phyloP scores from a whole-genome alignment of 805 yeast genomes.

The Candida broadrunensis region DNA sequence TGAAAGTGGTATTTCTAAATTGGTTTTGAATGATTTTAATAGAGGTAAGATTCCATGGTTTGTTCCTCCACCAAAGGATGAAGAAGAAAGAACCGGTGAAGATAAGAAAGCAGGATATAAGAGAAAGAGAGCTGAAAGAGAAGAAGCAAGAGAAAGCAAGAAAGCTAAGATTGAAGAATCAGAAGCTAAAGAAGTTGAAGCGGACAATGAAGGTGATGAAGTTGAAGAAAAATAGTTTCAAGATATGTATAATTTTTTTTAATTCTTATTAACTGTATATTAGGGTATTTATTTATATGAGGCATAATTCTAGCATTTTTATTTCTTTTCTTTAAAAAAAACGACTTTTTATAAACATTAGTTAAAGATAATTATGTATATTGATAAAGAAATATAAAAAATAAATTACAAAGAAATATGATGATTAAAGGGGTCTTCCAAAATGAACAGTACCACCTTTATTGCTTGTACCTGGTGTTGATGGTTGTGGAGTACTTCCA shows the following conservation, averaged over 20 bases:
- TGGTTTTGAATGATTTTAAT: slow-evolving; percentile 88
- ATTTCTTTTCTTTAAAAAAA: no score
- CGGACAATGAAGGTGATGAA: slow-evolving; percentile 13
- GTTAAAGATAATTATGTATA: background rate
- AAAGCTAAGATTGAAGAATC: slow-evolving; percentile 14
- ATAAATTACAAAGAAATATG: background rate
- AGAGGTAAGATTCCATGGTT: slow-evolving; percentile 99
- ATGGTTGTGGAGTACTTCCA: slow-evolving; percentile 12
- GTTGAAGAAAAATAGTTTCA: slow-evolving; percentile 8
- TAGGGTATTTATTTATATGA: background rate
- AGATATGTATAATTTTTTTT: slow-evolving; percentile 5
- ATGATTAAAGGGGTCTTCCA: slow-evolving; percentile 23
- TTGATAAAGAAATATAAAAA: slow-evolving; percentile 1
- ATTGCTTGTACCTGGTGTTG: slow-evolving; percentile 20
- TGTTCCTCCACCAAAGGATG: slow-evolving; percentile 84
- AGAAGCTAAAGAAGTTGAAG: slow-evolving; percentile 16
- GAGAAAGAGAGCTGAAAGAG: slow-evolving; percentile 52
- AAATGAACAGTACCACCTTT: slow-evolving; percentile 26
- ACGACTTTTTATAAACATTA: background rate
- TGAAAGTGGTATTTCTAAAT: slow-evolving; percentile 88
- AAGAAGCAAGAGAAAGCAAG: slow-evolving; percentile 24
- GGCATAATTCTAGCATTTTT: background rate
- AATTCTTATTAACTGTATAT: background rate
- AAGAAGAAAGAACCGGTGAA: slow-evolving; percentile 54
- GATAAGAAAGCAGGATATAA: slow-evolving; percentile 53